These are phyloP conservation scores for Arabidopsis lyrata DNA, from an alignment of 441 rosid species.

Conservation along the genomic window DNA sequence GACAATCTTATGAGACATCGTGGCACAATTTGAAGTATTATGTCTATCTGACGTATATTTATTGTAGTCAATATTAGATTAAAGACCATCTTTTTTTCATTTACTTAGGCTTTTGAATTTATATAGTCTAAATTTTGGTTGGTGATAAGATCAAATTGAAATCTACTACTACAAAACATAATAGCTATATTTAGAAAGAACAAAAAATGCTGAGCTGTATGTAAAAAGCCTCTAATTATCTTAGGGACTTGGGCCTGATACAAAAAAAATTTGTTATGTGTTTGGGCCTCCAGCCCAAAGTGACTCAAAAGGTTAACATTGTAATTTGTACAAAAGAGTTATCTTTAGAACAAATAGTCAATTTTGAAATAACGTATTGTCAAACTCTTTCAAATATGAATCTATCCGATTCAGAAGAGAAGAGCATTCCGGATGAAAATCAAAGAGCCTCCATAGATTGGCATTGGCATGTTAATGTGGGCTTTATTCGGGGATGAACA, in stretches of 20 bases:
- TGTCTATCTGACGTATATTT: conserved; percentile 20
- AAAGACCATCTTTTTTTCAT: neutral
- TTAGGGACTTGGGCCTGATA: neutral
- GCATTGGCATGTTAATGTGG: neutral
- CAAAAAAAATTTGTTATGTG: neutral
- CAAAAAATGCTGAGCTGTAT: neutral
- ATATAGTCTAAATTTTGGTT: neutral
- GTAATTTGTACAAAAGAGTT: neutral
- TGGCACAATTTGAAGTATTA: conserved; percentile 7
- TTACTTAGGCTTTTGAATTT: neutral
- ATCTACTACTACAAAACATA: neutral
- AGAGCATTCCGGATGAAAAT: too few relatives aligned
- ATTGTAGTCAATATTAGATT: conserved; percentile 28
- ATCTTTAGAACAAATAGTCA: too few relatives aligned
- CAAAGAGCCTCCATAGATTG: too few relatives aligned
- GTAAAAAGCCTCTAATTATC: neutral
- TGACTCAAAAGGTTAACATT: neutral
- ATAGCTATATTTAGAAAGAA: too few relatives aligned
- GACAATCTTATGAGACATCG: conserved; percentile 1
- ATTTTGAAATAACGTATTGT: too few relatives aligned
- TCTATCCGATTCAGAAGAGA: too few relatives aligned
- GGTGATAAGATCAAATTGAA: neutral
- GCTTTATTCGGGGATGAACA: neutral
- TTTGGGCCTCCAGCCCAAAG: neutral
- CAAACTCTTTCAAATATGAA: too few relatives aligned